A percentile compares a stretch with the other conserved stretches of the same genome.
phyloP scores from a whole-genome alignment of 345 rosid genomes.

The Microthlaspi erraticum region DNA sequence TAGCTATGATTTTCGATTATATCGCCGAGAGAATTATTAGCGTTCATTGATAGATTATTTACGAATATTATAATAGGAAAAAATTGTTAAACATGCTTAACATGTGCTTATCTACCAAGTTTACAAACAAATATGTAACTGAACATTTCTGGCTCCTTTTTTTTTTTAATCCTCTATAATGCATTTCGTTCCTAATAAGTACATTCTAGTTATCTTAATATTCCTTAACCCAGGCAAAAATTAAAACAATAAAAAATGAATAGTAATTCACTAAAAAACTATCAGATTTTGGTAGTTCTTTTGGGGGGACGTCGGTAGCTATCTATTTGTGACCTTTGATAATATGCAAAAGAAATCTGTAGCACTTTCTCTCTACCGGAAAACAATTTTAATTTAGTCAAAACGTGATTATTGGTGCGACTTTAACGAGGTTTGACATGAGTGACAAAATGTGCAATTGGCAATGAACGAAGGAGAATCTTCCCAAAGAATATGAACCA shows the following conservation, averaged over 20 bases:
- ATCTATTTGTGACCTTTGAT: background rate
- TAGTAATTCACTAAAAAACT: background rate
- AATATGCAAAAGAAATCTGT: background rate
- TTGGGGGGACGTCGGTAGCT: background rate
- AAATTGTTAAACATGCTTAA: background rate
- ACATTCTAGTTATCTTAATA: no score
- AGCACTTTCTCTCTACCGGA: background rate
- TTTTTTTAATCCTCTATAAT: no score
- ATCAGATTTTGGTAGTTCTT: background rate
- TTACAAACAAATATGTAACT: no score
- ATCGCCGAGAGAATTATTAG: background rate
- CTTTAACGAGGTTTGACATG: conserved; percentile 29
- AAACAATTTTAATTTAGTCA: conserved; percentile 7
- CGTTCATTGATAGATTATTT: background rate
- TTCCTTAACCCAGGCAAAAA: no score
- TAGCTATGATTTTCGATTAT: background rate
- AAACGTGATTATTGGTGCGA: conserved; percentile 33
- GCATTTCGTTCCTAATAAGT: no score
- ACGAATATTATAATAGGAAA: background rate
- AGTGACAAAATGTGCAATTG: conserved; percentile 20
- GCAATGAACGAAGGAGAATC: conserved; percentile 33
- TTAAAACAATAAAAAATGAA: background rate
- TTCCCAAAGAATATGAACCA: conserved; percentile 42
- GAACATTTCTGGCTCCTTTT: no score
- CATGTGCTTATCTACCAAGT: background rate